phyloP scores from a whole-genome alignment of 192 early-diverging fungal genomes.

The Coemansia sp. region DNA sequence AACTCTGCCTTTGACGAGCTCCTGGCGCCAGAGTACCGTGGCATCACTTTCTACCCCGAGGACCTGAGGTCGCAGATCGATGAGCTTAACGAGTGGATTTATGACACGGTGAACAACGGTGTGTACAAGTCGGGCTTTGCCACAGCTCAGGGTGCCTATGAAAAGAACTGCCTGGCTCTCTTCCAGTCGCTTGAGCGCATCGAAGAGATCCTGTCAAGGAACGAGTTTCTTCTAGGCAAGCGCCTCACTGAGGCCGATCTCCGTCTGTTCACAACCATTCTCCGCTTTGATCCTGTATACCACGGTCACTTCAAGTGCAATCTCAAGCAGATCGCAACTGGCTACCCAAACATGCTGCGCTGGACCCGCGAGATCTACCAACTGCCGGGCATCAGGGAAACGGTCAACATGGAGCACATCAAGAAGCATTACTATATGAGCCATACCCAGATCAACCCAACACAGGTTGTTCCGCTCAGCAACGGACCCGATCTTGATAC shows the following conservation, averaged over 20 bases:
- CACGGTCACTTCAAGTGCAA: slow-evolving; percentile 97
- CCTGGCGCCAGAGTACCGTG: slow-evolving; percentile 61
- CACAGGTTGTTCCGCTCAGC: slow-evolving; percentile 72
- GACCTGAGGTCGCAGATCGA: slow-evolving; percentile 77
- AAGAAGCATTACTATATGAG: slow-evolving; percentile 92
- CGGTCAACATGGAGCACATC: slow-evolving; percentile 96
- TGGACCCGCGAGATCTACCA: slow-evolving; percentile 87
- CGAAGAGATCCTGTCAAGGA: slow-evolving; percentile 73
- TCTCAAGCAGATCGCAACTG: slow-evolving; percentile 76
- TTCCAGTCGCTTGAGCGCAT: slow-evolving; percentile 81
- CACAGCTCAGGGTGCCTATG: slow-evolving; percentile 82
- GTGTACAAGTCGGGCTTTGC: slow-evolving; percentile 96
- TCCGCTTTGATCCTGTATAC: slow-evolving; percentile 95
- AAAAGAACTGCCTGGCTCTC: slow-evolving; percentile 67
- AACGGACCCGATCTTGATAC: slow-evolving; percentile 60
- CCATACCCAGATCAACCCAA: slow-evolving; percentile 93
- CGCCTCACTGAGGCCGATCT: slow-evolving; percentile 93
- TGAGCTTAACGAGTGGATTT: slow-evolving; percentile 86
- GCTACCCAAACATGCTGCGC: slow-evolving; percentile 84
- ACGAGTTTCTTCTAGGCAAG: slow-evolving; percentile 76
- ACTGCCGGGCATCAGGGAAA: slow-evolving; percentile 72
- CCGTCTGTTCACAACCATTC: slow-evolving; percentile 90
- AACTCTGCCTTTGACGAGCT: slow-evolving; percentile 86
- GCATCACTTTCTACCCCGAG: slow-evolving; percentile 80
- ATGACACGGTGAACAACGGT: slow-evolving; percentile 94